phyloP scores from a whole-genome alignment of 257 asterid species.

The Solanum okadae region DNA sequence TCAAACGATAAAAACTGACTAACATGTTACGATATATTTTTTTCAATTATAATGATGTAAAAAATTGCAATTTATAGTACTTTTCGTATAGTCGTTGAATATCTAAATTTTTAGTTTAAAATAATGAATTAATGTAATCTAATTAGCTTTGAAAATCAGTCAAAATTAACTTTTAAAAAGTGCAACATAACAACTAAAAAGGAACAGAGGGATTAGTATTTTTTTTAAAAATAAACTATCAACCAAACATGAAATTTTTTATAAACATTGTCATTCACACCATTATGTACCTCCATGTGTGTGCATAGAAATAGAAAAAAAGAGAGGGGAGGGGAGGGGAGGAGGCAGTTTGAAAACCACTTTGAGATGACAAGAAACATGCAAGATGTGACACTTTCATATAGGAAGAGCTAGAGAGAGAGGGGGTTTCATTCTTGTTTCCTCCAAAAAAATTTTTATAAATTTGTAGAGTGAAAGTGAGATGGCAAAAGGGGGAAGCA shows the following conservation, averaged over 20 bases:
- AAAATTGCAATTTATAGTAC: too few species aligned
- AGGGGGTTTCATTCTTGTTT: neutral
- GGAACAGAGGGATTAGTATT: too few species aligned
- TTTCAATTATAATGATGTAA: too few species aligned
- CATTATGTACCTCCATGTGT: neutral
- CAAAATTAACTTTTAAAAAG: neutral
- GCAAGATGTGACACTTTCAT: neutral
- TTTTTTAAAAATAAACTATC: too few species aligned
- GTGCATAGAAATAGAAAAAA: neutral
- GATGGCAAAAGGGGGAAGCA: constrained; percentile 1
- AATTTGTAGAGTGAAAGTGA: neutral
- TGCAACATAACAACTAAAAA: neutral
- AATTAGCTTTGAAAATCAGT: too few species aligned
- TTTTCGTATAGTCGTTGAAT: too few species aligned
- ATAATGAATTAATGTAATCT: too few species aligned
- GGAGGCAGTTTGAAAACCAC: constrained; percentile 14
- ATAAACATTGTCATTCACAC: neutral
- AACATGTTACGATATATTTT: neutral
- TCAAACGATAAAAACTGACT: too few species aligned
- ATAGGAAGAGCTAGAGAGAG: constrained; percentile 8
- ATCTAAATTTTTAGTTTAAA: too few species aligned
- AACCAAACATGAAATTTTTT: neutral
- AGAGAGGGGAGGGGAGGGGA: neutral
- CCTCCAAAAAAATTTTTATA: too few species aligned
- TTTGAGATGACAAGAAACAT: constrained; percentile 9